Evolutionary conservation across 495 filamentous ascomycete genomes (phyloP).

Genomic region (Trichoderma orchidacearum): DNA sequence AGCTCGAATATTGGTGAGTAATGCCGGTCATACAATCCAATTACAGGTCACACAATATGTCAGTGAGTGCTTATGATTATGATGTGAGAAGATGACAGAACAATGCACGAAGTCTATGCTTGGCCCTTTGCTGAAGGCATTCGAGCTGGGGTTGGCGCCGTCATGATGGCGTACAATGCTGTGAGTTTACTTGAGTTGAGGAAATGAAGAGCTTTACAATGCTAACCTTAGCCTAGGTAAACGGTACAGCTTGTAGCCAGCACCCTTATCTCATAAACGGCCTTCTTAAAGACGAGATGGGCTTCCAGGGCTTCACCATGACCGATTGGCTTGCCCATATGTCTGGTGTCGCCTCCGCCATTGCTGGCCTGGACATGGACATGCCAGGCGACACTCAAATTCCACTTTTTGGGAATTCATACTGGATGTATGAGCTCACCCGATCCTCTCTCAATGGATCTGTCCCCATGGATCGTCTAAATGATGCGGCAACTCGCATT

Average conservation of each 20-base stretch:
- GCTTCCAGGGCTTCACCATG: constrained; percentile 62
- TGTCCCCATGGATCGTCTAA: constrained; percentile 54
- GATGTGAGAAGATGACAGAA: neutral
- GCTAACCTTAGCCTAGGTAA: constrained; percentile 43
- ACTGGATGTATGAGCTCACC: constrained; percentile 60
- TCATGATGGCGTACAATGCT: constrained; percentile 60
- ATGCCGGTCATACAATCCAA: neutral
- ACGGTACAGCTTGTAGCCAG: constrained; percentile 54
- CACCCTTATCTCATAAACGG: constrained; percentile 61
- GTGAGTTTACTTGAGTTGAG: neutral
- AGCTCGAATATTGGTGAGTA: constrained; percentile 37
- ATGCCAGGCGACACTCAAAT: constrained; percentile 57
- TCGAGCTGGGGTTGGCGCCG: constrained; percentile 51
- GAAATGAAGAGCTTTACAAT: constrained; percentile 8
- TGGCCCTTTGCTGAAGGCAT: constrained; percentile 70
- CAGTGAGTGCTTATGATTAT: neutral
- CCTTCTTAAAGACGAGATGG: constrained; percentile 61
- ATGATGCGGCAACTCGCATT: constrained; percentile 68
- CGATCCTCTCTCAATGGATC: constrained; percentile 58
- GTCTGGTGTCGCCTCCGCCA: constrained; percentile 54
- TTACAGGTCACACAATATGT: neutral
- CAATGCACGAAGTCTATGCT: constrained; percentile 60
- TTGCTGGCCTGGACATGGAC: constrained; percentile 66
- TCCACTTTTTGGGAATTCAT: constrained; percentile 45
- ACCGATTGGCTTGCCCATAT: constrained; percentile 70